phyloP scores from a whole-genome alignment of 2,329 filamentous ascomycete genomes.

The Pseudogymnoascus sp. region DNA sequence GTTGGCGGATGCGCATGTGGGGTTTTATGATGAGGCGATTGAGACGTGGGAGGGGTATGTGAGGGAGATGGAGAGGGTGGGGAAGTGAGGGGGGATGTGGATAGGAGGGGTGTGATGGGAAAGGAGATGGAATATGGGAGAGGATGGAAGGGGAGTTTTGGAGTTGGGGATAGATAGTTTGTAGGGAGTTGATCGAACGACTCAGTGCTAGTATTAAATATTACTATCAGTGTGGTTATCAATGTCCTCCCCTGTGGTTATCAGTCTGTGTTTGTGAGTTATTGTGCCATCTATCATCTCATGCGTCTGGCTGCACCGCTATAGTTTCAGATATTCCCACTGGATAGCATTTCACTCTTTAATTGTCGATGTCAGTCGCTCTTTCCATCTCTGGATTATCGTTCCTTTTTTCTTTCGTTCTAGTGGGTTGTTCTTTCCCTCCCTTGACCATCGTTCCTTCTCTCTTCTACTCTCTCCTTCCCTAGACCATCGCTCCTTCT shows the following conservation, averaged over 20 bases:
- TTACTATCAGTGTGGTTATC: not conserved
- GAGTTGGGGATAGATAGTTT: not conserved
- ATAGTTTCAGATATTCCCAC: not conserved
- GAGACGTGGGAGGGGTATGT: conserved; percentile 86
- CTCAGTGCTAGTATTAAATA: not conserved
- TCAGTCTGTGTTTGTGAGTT: not conserved
- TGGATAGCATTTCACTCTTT: not conserved
- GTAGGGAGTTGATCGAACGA: not conserved
- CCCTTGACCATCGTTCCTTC: not conserved
- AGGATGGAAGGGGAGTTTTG: not conserved
- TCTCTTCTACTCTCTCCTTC: not conserved
- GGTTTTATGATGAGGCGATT: conserved; percentile 73
- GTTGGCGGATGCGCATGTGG: conserved; percentile 75
- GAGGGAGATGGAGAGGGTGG: conserved; percentile 73
- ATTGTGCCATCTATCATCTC: not conserved
- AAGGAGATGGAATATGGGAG: not conserved
- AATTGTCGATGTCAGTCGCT: not conserved
- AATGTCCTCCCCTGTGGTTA: not conserved
- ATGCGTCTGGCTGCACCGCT: not conserved
- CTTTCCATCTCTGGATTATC: not conserved
- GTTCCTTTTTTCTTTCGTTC: not conserved
- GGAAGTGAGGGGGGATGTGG: not conserved
- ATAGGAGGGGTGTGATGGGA: not conserved
- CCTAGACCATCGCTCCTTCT: not conserved
- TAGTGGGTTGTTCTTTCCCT: not conserved